phyloP scores from a whole-genome alignment of 805 yeast genomes.

The Saturnispora kantuleensis region DNA sequence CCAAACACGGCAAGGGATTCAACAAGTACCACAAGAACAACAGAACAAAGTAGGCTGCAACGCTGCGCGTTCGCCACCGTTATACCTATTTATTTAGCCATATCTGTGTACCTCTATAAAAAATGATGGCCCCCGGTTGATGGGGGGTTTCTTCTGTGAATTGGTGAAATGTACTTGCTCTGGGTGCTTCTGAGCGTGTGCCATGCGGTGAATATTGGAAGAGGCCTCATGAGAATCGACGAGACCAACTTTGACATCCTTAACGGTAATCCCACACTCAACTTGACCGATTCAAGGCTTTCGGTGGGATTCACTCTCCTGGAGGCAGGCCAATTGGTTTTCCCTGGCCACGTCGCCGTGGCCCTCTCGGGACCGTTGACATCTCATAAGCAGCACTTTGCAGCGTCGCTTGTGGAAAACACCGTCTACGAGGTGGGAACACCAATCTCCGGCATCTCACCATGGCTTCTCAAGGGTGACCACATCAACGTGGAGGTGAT shows the following conservation, averaged over 20 bases:
- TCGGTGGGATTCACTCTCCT: slow-evolving; percentile 15
- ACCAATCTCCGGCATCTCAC: slow-evolving; percentile 18
- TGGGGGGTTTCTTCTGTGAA: neutral
- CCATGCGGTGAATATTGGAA: slow-evolving; percentile 9
- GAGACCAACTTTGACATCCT: slow-evolving; percentile 9
- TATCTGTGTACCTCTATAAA: neutral
- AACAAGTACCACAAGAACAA: slow-evolving; percentile 2
- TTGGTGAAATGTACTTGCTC: neutral
- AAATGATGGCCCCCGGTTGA: too few species aligned
- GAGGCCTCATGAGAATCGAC: slow-evolving; percentile 13
- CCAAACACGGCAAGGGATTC: neutral
- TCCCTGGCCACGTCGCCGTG: slow-evolving; percentile 23
- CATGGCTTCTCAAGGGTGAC: slow-evolving; percentile 15
- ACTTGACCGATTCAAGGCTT: slow-evolving; percentile 13
- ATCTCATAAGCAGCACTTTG: slow-evolving; percentile 15
- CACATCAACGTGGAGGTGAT: slow-evolving; percentile 18
- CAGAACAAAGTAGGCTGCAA: neutral
- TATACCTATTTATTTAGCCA: neutral
- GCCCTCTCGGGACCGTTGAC: slow-evolving; percentile 12
- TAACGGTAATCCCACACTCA: slow-evolving; percentile 8
- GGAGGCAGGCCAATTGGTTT: slow-evolving; percentile 4
- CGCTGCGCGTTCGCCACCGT: neutral
- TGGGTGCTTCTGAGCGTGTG: neutral
- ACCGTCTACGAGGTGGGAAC: slow-evolving; percentile 9
- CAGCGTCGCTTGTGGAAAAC: slow-evolving; percentile 14